Evolutionary conservation across 2,329 filamentous ascomycete genomes (phyloP).

Genomic region (Microsporum canis): DNA sequence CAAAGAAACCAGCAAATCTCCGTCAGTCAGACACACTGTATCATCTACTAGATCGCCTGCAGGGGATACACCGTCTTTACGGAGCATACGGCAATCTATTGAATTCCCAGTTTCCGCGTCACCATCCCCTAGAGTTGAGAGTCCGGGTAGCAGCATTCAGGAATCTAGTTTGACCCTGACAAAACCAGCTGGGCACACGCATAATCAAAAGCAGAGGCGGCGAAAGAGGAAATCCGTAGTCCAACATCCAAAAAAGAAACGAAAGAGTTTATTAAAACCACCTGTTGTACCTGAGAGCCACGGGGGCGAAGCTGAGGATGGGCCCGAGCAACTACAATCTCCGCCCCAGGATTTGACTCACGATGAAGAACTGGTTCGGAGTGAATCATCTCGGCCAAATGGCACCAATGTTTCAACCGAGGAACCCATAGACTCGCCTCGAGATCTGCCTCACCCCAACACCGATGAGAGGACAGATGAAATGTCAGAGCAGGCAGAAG

Average conservation of each 20-base stretch:
- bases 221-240: constrained; percentile 14
- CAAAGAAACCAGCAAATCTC: neutral
- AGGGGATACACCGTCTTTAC: neutral
- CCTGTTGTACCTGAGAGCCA: neutral
- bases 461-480: neutral
- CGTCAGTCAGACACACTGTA: neutral
- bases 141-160: neutral
- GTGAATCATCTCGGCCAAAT: neutral
- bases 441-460: neutral
- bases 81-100: neutral
- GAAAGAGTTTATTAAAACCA: constrained; percentile 6
- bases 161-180: neutral
- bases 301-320: neutral
- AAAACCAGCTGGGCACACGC: neutral
- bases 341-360: neutral
- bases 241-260: constrained; percentile 7
- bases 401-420: neutral
- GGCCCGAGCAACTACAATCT: neutral
- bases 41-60: neutral
- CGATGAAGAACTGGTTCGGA: neutral
- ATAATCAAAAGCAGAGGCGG: neutral
- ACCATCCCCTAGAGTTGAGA: neutral
- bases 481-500: neutral
- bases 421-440: neutral
- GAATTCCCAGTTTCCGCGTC: neutral